Evolutionary conservation across 176 grass and related monocot species (phyloP), one percentile per base, ranked within the genome.

Genomic region (Hsuehochloa calcarea): DNA sequence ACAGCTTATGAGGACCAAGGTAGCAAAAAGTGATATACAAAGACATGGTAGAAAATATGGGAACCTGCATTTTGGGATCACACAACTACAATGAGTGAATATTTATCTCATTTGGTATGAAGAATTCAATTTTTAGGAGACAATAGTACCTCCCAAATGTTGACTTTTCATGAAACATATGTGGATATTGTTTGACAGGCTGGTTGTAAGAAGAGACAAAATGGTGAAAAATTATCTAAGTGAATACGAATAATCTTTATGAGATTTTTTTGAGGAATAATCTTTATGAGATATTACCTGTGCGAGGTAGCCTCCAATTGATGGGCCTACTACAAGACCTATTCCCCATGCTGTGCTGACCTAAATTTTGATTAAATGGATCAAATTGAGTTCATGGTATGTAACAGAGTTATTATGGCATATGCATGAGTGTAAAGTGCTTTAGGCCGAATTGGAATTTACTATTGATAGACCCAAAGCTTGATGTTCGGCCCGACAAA

Each of bases 21-120:
- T 16, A 45, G 95, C 88, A 5, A 97, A 75, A 60, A 94, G 0
- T 19, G 90, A 91, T 81, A 97, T 91, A n/a, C 65, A 87, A 59
- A 97, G 27, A 46, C 95, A 92, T 6, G 95, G 95, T 38, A 97
- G 65, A 54, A 97, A 88, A 81, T 97, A 97, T 1, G 95, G 92
- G 67, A 97, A 97, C 95, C 95, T 97, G 39, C 60, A 75, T 75
- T 84, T 70, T 65, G 37, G 45, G 55, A 78, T 77, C 4, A 71
- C 13, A 4, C 3, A 84, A 61, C 45, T 10, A 51, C 51, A n/a
- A 17, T 3, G 0, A 58, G 5, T 17, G 51, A 78, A 39, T 22
- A 74, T 65, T 65, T 49, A 79, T 49, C 44, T 34, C 19, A 49
- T 22, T 35, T 35, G 14, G 5, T 7, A 64, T 20, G 85, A 86